These are phyloP conservation scores for Leccinellum luteum DNA, from an alignment of 768 basidiomycete species.

Conservation along the genomic window DNA sequence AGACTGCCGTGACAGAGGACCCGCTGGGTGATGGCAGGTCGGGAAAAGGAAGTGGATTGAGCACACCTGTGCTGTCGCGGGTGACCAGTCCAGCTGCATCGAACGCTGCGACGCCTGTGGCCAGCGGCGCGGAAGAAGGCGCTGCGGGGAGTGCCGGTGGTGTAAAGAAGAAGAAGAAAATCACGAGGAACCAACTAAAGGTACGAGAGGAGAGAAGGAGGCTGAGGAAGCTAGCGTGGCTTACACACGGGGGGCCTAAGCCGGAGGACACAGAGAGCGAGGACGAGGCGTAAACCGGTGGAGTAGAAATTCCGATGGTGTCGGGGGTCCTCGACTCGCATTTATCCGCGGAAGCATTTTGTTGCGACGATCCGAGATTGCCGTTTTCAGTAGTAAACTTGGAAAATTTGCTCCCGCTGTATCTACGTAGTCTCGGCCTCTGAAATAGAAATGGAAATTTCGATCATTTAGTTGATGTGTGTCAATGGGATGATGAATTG, in stretches of 20 bases:
- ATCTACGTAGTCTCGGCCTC: constrained; percentile 3
- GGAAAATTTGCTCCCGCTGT: not conserved
- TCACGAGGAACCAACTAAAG: constrained; percentile 87
- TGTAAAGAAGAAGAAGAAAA: constrained; percentile 84
- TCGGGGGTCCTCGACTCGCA: constrained; percentile 18
- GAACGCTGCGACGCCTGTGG: constrained; percentile 69
- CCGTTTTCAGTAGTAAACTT: constrained; percentile 22
- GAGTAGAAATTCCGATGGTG: constrained; percentile 11
- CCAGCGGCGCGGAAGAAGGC: constrained; percentile 70
- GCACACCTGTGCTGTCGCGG: constrained; percentile 70
- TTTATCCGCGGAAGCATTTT: constrained; percentile 24
- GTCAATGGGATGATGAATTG: not conserved
- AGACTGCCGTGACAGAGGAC: constrained; percentile 82
- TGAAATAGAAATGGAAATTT: not conserved
- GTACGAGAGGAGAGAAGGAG: constrained; percentile 83
- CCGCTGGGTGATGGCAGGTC: constrained; percentile 69
- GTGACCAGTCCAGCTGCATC: constrained; percentile 71
- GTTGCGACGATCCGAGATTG: constrained; percentile 31
- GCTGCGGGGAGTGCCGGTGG: constrained; percentile 32
- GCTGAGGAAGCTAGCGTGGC: constrained; percentile 78
- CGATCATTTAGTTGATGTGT: not conserved
- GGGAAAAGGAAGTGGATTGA: constrained; percentile 65
- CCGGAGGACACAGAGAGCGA: constrained; percentile 84
- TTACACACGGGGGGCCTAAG: constrained; percentile 76
- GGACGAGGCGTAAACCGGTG: constrained; percentile 21